Evolutionary conservation across 1,139 yeast genomes (phyloP), one percentile per base, ranked within the genome.

Genomic region (Yamadazyma dendronema): DNA sequence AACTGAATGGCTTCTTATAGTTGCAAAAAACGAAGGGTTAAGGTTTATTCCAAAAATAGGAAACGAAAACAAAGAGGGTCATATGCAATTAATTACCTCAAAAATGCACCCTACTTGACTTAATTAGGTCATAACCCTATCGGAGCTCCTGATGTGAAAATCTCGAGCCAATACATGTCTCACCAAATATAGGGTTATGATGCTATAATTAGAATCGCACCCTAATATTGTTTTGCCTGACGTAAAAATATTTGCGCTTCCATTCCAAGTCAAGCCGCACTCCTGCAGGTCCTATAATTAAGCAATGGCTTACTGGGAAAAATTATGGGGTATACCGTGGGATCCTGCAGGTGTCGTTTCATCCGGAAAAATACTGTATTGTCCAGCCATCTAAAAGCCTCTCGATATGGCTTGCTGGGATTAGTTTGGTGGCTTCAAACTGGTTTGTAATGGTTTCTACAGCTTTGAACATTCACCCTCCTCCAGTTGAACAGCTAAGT

Each of bases 1-100:
- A 30, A 30, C 7, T 17, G n/a, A n/a, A 17, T 14, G 14, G 25
- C 8, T 30, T 21, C 13, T 6, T 30, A 30, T 30, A 30, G 23
- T 24, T 24, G 23, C 23, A 21, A 21, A 21, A n/a, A n/a, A n/a
- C n/a, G n/a, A n/a, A n/a, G n/a, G n/a, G 8, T 19, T 19, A 6
- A 19, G 9, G 22, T 7, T 19, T 7, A 19, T 19, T 19, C 26
- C 13, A 24, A 24, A 24, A 24, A 24, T 24, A 24, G 26, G 26
- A 24, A 24, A 24, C 26, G 13, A 24, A 24, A 24, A 24, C 13
- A 24, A 19, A 19, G 9, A 9, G 8, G 8, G 9, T 19, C 9
- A 19, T 7, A 7, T 19, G 6, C 8, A 19, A 9, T 19, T 19
- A 19, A 19, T 19, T 19, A 7, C 22, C 22, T 19, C 9, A 19